A percentile compares a stretch with the other conserved stretches of the same genome.
These are phyloP conservation scores for Magnaporthiopsis rhizophila DNA, from an alignment of 2,329 filamentous ascomycete species.

Conservation along the genomic window DNA sequence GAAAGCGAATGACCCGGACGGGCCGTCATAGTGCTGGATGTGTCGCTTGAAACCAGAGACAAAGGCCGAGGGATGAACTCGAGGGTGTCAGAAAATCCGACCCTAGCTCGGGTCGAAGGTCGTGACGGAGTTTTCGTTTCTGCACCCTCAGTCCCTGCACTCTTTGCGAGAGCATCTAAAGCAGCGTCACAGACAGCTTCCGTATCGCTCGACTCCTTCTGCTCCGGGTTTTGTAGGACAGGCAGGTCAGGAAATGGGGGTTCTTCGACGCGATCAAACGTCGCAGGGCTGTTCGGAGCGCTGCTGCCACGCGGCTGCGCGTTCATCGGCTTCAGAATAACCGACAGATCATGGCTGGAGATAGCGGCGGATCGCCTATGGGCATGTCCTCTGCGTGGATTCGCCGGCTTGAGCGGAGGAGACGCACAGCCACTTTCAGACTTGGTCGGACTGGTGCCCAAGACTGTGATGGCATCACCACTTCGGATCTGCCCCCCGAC, in stretches of 20 bases:
- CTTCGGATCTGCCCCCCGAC: constrained; percentile 63
- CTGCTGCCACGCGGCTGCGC: constrained; percentile 50
- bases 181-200: constrained; percentile 9
- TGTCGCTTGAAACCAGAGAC: constrained; percentile 78
- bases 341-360: constrained; percentile 72
- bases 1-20: constrained; percentile 65
- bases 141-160: neutral
- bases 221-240: constrained; percentile 1
- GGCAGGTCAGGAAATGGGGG: constrained; percentile 16
- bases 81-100: constrained; percentile 77
- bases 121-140: constrained; percentile 14
- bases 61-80: constrained; percentile 78
- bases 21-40: constrained; percentile 66
- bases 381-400: constrained; percentile 59
- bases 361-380: constrained; percentile 78
- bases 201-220: constrained; percentile 13
- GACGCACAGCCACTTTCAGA: constrained; percentile 49
- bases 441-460: constrained; percentile 65
- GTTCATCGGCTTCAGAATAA: constrained; percentile 54
- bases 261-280: constrained; percentile 27
- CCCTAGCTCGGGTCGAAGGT: constrained; percentile 46
- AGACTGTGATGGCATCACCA: constrained; percentile 48
- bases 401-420: constrained; percentile 43
- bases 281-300: constrained; percentile 54
- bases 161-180: neutral